Percentiles rank a stretch among this genome's conserved stretches.
Evolutionary conservation across 768 basidiomycete species (phyloP).

Genomic region (Lepiota brunneoincarnata): DNA sequence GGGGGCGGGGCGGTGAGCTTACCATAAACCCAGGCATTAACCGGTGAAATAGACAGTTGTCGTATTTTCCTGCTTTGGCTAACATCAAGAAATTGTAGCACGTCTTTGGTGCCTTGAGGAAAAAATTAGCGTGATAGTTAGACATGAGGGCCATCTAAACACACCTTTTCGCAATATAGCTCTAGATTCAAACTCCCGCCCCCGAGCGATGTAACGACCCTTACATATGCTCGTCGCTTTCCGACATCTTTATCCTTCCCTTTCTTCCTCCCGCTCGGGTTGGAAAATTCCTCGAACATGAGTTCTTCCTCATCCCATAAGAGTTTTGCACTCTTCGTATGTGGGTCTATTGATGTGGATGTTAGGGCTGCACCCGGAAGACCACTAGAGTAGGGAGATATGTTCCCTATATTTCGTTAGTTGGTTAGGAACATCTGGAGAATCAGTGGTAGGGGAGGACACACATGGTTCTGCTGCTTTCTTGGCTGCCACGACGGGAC

Average conservation of each 20-base stretch:
- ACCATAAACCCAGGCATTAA: slow-evolving; percentile 97
- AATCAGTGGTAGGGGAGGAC: slow-evolving; percentile 21
- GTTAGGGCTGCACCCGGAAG: slow-evolving; percentile 91
- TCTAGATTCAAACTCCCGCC: slow-evolving; percentile 80
- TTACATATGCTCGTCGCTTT: slow-evolving; percentile 89
- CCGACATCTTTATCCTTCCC: slow-evolving; percentile 93
- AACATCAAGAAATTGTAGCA: slow-evolving; percentile 98
- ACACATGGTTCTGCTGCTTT: slow-evolving; percentile 69
- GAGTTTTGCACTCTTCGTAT: slow-evolving; percentile 65
- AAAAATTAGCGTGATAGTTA: not conserved
- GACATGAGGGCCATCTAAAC: not conserved
- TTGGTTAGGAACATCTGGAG: not conserved
- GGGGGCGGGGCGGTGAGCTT: slow-evolving; percentile 14
- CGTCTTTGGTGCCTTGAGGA: slow-evolving; percentile 87
- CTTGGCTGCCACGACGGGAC: slow-evolving; percentile 38
- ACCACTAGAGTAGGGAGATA: slow-evolving; percentile 89
- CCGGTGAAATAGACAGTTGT: slow-evolving; percentile 87
- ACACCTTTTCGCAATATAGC: slow-evolving; percentile 84
- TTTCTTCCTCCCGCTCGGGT: slow-evolving; percentile 69
- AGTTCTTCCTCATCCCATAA: slow-evolving; percentile 99
- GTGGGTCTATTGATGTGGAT: slow-evolving; percentile 85
- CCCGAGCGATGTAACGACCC: slow-evolving; percentile 93
- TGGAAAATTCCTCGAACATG: slow-evolving; percentile 94
- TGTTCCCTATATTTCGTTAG: slow-evolving; percentile 58
- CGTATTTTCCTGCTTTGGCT: slow-evolving; percentile 86